Percentiles rank a stretch among this genome's conserved stretches.
Conservation (phyloP, 768 basidiomycete species). For the Kwoniella europaea region DNA sequence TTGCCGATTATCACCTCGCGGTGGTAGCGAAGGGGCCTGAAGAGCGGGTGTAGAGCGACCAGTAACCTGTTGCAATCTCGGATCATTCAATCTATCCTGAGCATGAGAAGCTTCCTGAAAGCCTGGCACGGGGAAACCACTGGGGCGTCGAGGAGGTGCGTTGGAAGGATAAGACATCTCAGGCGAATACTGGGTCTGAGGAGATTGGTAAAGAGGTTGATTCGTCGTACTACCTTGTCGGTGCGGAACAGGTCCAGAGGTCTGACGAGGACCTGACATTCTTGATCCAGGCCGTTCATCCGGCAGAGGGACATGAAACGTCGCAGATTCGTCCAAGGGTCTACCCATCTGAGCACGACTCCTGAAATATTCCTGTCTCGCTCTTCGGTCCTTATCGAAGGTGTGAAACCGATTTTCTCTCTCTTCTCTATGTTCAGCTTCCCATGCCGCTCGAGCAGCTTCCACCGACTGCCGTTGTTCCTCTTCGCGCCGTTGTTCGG, state of each 20-base stretch:
- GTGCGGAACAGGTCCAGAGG: conserved; percentile 16
- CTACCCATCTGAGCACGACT: conserved; percentile 20
- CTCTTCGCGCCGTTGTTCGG: conserved; percentile 34
- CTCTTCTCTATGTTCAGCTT: conserved; percentile 28
- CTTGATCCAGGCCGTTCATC: conserved; percentile 13
- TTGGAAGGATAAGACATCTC: conserved; percentile 29
- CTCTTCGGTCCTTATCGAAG: conserved; percentile 38
- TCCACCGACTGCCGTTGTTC: conserved; percentile 17
- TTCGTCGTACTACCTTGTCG: conserved; percentile 12
- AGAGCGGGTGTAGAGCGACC: conserved; percentile 10
- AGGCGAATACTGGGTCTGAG: conserved; percentile 32
- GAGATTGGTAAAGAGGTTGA: conserved; percentile 42
- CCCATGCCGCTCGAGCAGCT: conserved; percentile 24
- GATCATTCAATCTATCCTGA: conserved; percentile 38
- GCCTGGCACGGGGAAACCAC: conserved; percentile 24
- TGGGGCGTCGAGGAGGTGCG: conserved; percentile 30
- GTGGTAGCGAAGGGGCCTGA: conserved; percentile 2
- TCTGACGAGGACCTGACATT: conserved; percentile 23
- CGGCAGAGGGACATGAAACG: conserved; percentile 13
- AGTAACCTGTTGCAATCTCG: conserved; percentile 31
- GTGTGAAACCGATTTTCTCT: conserved; percentile 25
- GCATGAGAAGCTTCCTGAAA: conserved; percentile 38
- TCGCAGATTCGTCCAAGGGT: conserved; percentile 20
- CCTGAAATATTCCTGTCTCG: conserved; percentile 31
- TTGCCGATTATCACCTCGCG: conserved; percentile 3